These are phyloP conservation scores for Luffa acutangula DNA, from an alignment of 306 rosid genomes.

Conservation along the genomic window DNA sequence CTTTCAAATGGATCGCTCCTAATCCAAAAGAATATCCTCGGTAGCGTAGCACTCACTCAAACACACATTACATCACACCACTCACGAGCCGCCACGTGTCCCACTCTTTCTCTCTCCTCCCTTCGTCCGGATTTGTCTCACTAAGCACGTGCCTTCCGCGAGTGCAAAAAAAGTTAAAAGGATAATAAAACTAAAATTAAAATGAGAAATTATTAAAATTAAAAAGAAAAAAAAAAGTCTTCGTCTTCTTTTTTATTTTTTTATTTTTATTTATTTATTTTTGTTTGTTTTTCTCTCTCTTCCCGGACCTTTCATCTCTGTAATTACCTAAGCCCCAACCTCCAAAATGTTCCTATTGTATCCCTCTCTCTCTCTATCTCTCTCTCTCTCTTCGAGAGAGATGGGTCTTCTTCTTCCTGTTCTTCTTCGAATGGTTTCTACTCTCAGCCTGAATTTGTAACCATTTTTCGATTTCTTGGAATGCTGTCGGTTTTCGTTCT, in stretches of 20 bases:
- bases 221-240: background rate
- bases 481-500: background rate
- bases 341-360: background rate
- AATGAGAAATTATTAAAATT: background rate
- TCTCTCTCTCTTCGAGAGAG: conserved; percentile 17
- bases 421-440: background rate
- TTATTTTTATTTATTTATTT: too few species aligned
- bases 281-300: background rate
- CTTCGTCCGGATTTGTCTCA: conserved; percentile 9
- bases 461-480: background rate
- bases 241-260: background rate
- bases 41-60: conserved; percentile 13
- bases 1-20: background rate
- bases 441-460: background rate
- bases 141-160: conserved; percentile 11
- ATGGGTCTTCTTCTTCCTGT: background rate
- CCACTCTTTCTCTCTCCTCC: background rate
- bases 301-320: background rate
- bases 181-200: background rate
- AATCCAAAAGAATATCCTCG: conserved; percentile 2
- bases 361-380: conserved; percentile 6
- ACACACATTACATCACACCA: background rate
- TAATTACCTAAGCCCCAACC: conserved; percentile 9
- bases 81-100: background rate
- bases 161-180: background rate